Percentiles rank a stretch among this genome's conserved stretches.
These are phyloP conservation scores for Termitomyces sp. DNA, from an alignment of 768 basidiomycete genomes.

Conservation along the genomic window DNA sequence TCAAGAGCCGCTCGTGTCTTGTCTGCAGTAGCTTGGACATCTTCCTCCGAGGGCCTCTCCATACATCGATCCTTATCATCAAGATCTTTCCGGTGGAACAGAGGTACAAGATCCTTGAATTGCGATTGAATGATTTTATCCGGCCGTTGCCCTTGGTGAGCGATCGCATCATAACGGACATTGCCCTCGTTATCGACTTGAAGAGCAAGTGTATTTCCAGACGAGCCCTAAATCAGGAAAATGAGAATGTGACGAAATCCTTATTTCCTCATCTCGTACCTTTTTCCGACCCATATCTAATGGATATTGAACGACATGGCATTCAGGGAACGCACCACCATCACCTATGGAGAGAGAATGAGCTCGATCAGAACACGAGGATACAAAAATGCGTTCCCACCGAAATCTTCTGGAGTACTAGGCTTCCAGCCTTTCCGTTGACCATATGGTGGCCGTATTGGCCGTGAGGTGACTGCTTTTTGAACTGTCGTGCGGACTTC, in stretches of 20 bases:
- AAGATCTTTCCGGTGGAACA: conserved; percentile 84
- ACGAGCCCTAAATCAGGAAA: conserved; percentile 55
- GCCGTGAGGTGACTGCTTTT: conserved; percentile 41
- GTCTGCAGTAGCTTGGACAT: conserved; percentile 87
- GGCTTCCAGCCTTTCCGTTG: conserved; percentile 86
- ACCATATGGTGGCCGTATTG: conserved; percentile 76
- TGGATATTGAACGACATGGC: conserved; percentile 96
- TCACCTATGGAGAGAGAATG: conserved; percentile 40
- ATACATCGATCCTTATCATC: conserved; percentile 65
- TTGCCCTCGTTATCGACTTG: conserved; percentile 97
- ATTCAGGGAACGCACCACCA: conserved; percentile 90
- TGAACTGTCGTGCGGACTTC: conserved; percentile 28
- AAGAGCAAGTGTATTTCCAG: conserved; percentile 92
- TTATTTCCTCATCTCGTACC: conserved; percentile 29
- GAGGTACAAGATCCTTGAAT: conserved; percentile 96
- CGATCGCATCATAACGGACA: conserved; percentile 95
- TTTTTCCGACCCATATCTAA: conserved; percentile 94
- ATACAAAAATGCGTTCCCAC: conserved; percentile 31
- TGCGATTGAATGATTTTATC: conserved; percentile 89
- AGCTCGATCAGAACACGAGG: background rate
- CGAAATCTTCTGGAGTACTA: conserved; percentile 75
- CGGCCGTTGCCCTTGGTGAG: conserved; percentile 86
- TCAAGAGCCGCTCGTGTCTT: conserved; percentile 89
- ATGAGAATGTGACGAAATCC: background rate
- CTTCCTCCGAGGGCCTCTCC: conserved; percentile 93